These are phyloP conservation scores for Thielaviopsis ethacetica DNA, from an alignment of 2,329 filamentous ascomycete species.

Conservation along the genomic window DNA sequence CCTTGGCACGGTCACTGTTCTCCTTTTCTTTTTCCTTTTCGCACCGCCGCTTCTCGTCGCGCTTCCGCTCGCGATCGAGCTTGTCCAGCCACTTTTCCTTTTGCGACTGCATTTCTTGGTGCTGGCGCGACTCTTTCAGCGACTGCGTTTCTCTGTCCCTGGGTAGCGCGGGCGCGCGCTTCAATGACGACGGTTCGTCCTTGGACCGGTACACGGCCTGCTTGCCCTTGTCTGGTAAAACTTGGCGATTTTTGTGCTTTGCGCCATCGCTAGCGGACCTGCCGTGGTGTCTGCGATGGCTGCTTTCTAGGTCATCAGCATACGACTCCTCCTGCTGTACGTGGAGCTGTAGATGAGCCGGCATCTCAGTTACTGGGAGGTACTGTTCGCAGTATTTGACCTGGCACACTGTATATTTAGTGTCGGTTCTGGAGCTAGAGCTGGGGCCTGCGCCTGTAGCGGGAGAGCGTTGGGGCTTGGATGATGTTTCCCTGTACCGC, in stretches of 20 bases:
- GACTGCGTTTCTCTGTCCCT: neutral
- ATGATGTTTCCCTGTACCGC: neutral
- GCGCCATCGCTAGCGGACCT: neutral
- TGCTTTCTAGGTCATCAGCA: neutral
- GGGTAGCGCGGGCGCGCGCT: neutral
- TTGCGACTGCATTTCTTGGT: neutral
- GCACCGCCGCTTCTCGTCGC: neutral
- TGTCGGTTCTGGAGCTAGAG: neutral
- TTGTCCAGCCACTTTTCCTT: neutral
- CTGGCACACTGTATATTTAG: neutral
- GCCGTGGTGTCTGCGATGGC: neutral
- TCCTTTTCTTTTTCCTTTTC: neutral
- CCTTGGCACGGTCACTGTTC: too few species aligned
- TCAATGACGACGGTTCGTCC: neutral
- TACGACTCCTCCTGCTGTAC: neutral
- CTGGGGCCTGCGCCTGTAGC: neutral
- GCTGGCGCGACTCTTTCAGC: neutral
- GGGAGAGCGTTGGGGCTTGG: neutral
- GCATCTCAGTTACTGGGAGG: neutral
- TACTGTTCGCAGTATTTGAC: neutral
- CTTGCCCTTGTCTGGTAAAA: neutral
- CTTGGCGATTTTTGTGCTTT: neutral
- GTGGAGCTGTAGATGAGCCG: neutral
- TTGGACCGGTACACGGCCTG: neutral
- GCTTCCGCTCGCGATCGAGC: conserved; percentile 1